Evolutionary conservation across 192 early-diverging fungal genomes (phyloP), one percentile per base, ranked within the genome.

Genomic region (Coemansia sp.): DNA sequence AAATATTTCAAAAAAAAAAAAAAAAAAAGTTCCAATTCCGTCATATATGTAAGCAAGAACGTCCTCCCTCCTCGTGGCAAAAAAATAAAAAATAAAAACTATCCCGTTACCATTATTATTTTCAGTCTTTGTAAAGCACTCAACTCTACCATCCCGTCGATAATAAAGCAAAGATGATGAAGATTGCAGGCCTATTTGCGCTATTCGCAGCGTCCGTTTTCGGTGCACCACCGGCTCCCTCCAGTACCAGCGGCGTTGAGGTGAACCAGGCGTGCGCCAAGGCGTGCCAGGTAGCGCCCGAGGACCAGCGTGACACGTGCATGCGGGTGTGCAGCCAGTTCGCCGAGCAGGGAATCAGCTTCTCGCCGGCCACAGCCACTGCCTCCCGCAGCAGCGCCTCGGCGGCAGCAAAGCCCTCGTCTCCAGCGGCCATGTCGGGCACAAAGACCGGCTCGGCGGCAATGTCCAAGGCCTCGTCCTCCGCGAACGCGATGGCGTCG

Each of bases 251-350:
- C n/a, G n/a, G n/a, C n/a, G 15, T 8, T 19, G 58, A 65, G 6
- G 42, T 52, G 2, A 43, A 36, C 38, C 35, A 48, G 13, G 43
- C 31, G 15, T 72, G 70, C 18, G 36, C 31, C 49, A 72, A 58
- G 43, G 54, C 62, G 2, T 72, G 70, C 35, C 38, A 56, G 25
- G 51, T 37, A 14, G 63, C 63, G 1, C 55, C 70, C 9, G 43
- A 56, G 0, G 58, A 53, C 19, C 70, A 72, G 38, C 63, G 58
- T 18, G 53, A 65, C 5, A 53, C 54, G 4, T 72, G 69, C 48
- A 43, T 60, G 51, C 52, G 54, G 9, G 50, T 72, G 17, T 72
- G 69, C 37, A 35, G 17, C 13, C 62, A 65, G 43, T 72, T 65
- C 25, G 52, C 62, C 26, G 69, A 65, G 18, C 57, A 72, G 21